Conservation (phyloP, 1,139 yeast genomes). For the Entelexis sorbosivorans region DNA sequence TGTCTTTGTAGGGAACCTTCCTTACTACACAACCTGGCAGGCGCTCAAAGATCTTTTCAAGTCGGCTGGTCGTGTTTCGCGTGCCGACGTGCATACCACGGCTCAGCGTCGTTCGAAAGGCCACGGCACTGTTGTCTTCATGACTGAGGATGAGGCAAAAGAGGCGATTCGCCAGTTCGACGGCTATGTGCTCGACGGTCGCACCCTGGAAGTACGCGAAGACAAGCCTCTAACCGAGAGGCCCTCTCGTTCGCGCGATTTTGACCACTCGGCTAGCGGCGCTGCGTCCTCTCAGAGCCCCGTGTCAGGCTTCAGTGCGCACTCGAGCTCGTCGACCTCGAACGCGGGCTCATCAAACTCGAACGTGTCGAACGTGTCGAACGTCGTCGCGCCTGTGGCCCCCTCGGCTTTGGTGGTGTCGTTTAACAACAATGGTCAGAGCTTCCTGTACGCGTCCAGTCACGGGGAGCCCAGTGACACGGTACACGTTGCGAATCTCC, state of each 20-base stretch:
- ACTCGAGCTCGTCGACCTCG: background rate
- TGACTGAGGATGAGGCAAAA: constrained; percentile 40
- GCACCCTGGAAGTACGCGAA: constrained; percentile 49
- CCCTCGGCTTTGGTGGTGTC: constrained; percentile 22
- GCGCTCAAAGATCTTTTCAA: constrained; percentile 42
- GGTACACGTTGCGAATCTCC: constrained; percentile 52
- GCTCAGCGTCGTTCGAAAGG: constrained; percentile 42
- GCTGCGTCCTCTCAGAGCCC: background rate
- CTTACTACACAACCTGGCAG: constrained; percentile 48
- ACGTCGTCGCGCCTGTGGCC: background rate
- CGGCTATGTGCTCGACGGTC: constrained; percentile 45
- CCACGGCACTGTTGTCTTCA: constrained; percentile 54
- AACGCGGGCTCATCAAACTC: background rate
- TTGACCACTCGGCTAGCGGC: background rate
- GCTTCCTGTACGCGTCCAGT: constrained; percentile 35
- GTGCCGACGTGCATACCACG: constrained; percentile 46
- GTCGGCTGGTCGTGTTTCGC: constrained; percentile 35
- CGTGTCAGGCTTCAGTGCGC: background rate
- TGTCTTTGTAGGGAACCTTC: constrained; percentile 45
- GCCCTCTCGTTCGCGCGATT: constrained; percentile 1
- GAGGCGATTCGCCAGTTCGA: constrained; percentile 43
- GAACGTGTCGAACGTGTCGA: too few relatives aligned
- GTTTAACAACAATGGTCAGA: constrained; percentile 19
- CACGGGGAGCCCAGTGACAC: constrained; percentile 55
- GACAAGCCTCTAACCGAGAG: constrained; percentile 31